A percentile compares a stretch with the other conserved stretches of the same genome.
phyloP scores from a whole-genome alignment of 495 filamentous ascomycete species.

The Aspergillus leporis region DNA sequence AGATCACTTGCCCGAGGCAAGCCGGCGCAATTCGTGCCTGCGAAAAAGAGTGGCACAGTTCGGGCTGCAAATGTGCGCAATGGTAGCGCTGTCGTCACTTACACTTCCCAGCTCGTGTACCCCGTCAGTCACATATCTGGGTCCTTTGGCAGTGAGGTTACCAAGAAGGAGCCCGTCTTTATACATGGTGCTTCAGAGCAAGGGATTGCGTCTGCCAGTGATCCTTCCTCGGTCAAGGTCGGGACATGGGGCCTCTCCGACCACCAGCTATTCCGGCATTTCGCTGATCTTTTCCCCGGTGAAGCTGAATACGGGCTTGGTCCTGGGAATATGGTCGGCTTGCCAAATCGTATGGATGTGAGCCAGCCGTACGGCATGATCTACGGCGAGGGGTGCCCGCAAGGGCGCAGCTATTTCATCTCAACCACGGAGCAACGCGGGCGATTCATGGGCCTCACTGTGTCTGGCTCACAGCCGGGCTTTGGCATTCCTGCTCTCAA shows the following conservation, averaged over 20 bases:
- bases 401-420: slow-evolving; percentile 75
- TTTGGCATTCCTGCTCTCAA: slow-evolving; percentile 75
- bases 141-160: slow-evolving; percentile 57
- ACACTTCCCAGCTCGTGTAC: slow-evolving; percentile 75
- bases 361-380: slow-evolving; percentile 82
- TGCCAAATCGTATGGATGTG: slow-evolving; percentile 85
- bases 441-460: slow-evolving; percentile 63
- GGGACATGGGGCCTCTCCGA: slow-evolving; percentile 83
- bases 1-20: slow-evolving; percentile 79
- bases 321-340: slow-evolving; percentile 68
- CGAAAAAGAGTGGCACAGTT: slow-evolving; percentile 48
- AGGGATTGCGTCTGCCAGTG: slow-evolving; percentile 70
- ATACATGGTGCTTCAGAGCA: slow-evolving; percentile 80
- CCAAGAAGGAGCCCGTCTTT: slow-evolving; percentile 71
- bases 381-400: slow-evolving; percentile 80
- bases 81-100: slow-evolving; percentile 67
- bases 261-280: slow-evolving; percentile 69
- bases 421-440: slow-evolving; percentile 74
- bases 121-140: slow-evolving; percentile 76
- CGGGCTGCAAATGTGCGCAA: slow-evolving; percentile 50
- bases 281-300: slow-evolving; percentile 71
- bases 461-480: slow-evolving; percentile 46
- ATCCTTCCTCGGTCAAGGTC: slow-evolving; percentile 73
- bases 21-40: slow-evolving; percentile 57
- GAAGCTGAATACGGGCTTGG: slow-evolving; percentile 77